Base-by-base conservation (phyloP, 1,139 yeast species). In the Trichomonascaceae sp. region DNA sequence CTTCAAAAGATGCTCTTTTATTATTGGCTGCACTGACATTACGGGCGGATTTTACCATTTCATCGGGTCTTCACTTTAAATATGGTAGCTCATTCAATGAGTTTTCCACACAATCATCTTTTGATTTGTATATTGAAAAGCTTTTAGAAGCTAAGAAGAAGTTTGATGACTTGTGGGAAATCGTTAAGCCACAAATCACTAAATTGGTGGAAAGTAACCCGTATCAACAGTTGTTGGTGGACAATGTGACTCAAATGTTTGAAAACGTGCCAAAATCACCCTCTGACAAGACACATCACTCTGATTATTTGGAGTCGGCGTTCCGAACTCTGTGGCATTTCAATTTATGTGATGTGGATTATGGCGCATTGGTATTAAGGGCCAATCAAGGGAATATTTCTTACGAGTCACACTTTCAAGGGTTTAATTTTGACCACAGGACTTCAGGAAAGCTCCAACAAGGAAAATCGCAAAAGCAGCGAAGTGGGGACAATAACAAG, bases 311-410 rank as follows among this genome's bases (percentile, higher is more conserved):
- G 61, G 80, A 80, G 63, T 74, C 80, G 17, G 83, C 88, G 1
- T 85, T 83, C 66, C 83, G 84, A 61, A 83, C 84, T 64, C 75
- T 84, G 58, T 86, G 95, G 95, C 89, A 86, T 66, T 84, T 84
- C 65, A 85, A 85, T 63, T 70, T 86, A 51, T 82, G 90, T 63
- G 93, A 85, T 65, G 71, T 74, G n/a, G 68, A 72, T 19, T 70
- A 72, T 50, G 84, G 84, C 1, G 61, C 71, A 15, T 63, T 78
- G 41, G 62, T 75, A 17, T 61, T 81, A 45, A 68, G 69, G 41
- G 65, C 75, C 19, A 65, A 64, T n/a, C 71, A 76, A 49, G 79
- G 81, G 2, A 65, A 68, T 41, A 66, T 80, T 44, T 68, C 72
- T 18, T 71, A 76, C 65, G 77, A 77, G 53, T 67, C 75, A 17